Conservation (phyloP, 306 rosid species). For the Lupinus albus region DNA sequence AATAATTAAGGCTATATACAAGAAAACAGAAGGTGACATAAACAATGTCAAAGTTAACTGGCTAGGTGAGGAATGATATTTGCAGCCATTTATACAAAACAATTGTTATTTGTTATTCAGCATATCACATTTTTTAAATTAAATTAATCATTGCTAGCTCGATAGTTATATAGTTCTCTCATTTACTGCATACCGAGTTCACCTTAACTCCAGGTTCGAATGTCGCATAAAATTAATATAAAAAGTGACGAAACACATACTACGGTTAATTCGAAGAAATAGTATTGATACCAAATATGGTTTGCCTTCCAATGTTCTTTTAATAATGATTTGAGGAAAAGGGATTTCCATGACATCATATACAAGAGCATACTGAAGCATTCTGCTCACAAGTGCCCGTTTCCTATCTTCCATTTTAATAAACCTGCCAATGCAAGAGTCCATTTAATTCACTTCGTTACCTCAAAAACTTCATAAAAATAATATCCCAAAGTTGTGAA, state of each 20-base stretch:
- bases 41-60: not conserved
- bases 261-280: slow-evolving; percentile 4
- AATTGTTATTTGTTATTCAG: not conserved
- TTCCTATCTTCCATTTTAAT: slow-evolving; percentile 66
- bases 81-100: not conserved
- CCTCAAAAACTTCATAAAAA: too few species aligned
- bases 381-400: slow-evolving; percentile 75
- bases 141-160: not conserved
- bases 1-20: not conserved
- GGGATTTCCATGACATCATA: slow-evolving; percentile 58
- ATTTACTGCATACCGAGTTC: too few species aligned
- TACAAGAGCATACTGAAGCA: slow-evolving; percentile 80
- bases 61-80: not conserved
- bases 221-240: too few species aligned
- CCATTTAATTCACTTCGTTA: too few species aligned
- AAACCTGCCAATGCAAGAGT: slow-evolving; percentile 54
- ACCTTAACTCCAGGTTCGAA: too few species aligned
- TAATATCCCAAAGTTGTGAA: too few species aligned
- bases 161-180: too few species aligned
- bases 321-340: slow-evolving; percentile 53
- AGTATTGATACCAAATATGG: slow-evolving; percentile 69
- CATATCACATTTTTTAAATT: not conserved
- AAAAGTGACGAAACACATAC: too few species aligned
- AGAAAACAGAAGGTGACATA: not conserved
- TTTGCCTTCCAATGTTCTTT: slow-evolving; percentile 76